Evolutionary conservation across 352 stramenopile species (phyloP).

Genomic region (Plasmopara viticola): DNA sequence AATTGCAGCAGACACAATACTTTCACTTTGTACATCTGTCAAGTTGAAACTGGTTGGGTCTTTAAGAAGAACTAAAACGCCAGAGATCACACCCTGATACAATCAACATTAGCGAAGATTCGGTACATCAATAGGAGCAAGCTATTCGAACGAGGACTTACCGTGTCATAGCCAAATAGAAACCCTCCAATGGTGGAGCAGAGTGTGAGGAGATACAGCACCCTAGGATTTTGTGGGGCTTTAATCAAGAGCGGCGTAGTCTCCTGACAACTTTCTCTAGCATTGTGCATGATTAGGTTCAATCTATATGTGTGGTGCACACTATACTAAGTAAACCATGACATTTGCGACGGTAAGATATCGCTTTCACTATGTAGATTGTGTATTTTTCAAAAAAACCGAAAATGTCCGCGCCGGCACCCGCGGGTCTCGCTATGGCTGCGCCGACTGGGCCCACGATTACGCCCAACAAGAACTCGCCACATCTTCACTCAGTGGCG

Average conservation of each 20-base stretch:
- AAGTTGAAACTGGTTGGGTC: slow-evolving; percentile 54
- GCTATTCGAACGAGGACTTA: slow-evolving; percentile 1
- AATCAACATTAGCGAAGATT: not conserved
- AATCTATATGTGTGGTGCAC: not conserved
- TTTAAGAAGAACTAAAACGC: slow-evolving; percentile 67
- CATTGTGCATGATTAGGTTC: not conserved
- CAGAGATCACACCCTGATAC: slow-evolving; percentile 65
- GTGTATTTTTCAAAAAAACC: no score
- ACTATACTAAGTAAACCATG: not conserved
- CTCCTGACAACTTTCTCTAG: slow-evolving; percentile 5
- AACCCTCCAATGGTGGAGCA: slow-evolving; percentile 74
- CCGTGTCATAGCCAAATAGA: slow-evolving; percentile 78
- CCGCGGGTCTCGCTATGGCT: slow-evolving; percentile 4
- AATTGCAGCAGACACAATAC: slow-evolving; percentile 63
- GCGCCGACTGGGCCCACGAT: slow-evolving; percentile 1
- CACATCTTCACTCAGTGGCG: slow-evolving; percentile 74
- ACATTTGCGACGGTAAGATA: not conserved
- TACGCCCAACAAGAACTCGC: slow-evolving; percentile 53
- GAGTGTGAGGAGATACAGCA: slow-evolving; percentile 57
- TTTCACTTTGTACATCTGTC: slow-evolving; percentile 53
- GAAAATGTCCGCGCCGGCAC: slow-evolving; percentile 20
- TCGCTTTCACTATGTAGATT: no score
- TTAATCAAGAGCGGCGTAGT: slow-evolving; percentile 8
- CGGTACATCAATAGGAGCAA: not conserved
- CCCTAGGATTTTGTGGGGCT: slow-evolving; percentile 12